phyloP scores from a whole-genome alignment of 169 alveolate genomes.

The Plasmodium gonderi region DNA sequence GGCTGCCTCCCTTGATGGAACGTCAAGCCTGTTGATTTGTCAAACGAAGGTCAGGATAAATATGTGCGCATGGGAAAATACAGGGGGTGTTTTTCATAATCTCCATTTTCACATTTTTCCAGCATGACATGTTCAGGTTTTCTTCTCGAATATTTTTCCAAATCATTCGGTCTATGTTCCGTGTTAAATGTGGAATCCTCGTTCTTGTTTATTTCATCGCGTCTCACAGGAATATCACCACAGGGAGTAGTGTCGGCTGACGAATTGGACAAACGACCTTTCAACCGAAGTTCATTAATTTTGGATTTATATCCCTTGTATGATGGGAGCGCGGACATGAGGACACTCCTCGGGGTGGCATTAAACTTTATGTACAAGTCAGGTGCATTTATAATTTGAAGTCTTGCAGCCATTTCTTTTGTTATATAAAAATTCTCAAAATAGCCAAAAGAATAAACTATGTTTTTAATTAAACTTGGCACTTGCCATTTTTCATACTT shows the following conservation, averaged over 20 bases:
- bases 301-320: slow-evolving; percentile 57
- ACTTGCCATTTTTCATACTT: slow-evolving; percentile 75
- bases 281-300: not conserved
- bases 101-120: slow-evolving; percentile 8
- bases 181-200: slow-evolving; percentile 1
- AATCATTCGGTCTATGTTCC: not conserved
- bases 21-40: no score
- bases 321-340: slow-evolving; percentile 67
- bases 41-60: slow-evolving; percentile 3
- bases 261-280: not conserved
- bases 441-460: slow-evolving; percentile 65
- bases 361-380: slow-evolving; percentile 47
- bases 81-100: slow-evolving; percentile 13
- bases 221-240: no score
- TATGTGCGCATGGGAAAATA: slow-evolving; percentile 54
- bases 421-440: slow-evolving; percentile 72
- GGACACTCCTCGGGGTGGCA: slow-evolving; percentile 54
- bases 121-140: not conserved
- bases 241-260: not conserved
- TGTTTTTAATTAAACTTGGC: slow-evolving; percentile 71
- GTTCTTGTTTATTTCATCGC: no score
- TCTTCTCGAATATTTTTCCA: not conserved
- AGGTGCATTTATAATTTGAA: slow-evolving; percentile 71
- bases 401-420: slow-evolving; percentile 69
- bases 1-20: no score